Evolutionary conservation across 1,139 yeast genomes (phyloP), one percentile per base, ranked within the genome.

Genomic region (Diutina pseudorugosa): DNA sequence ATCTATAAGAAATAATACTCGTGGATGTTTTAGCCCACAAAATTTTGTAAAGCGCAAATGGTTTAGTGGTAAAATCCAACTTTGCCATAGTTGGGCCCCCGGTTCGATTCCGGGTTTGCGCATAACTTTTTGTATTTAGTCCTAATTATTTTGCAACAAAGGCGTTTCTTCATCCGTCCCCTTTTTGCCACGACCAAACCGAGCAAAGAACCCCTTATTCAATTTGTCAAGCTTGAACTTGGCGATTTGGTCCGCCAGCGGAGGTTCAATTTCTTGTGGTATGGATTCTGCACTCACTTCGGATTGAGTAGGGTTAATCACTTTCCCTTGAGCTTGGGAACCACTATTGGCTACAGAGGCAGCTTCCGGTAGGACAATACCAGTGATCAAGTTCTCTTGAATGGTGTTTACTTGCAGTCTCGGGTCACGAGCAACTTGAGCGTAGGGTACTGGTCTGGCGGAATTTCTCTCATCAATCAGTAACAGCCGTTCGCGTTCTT

Each of bases 191-290:
- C 6, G 19, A 7, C 36, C 40, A 9, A 27, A 45, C 11, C 19
- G 21, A 25, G 27, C 9, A 27, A 45, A 27, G n/a, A 45, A 45
- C 18, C 49, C 40, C 9, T 18, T 33, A 27, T 45, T 45, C 36
- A 45, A n/a, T 27, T 9, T n/a, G 11, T 25, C 27, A 16, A 45
- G 18, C 12, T 45, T 45, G 23, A n/a, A 45, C 16, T 16, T 7
- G 12, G 41, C 49, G 8, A 45, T 18, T 27, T 45, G 36, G 12
- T 45, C 49, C 21, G 27, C 16, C 40, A 27, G 36, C 19, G 49
- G 49, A 3, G 49, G 49, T 27, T 45, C 36, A 8, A 45, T 45
- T 11, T 45, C 49, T 45, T 27, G 27, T 14, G 49, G 49, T 8
- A 45, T 45, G 11, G 49, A 18, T 8, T 45, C 49, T 11, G 42